Conservation (phyloP, 257 asterid genomes). For the Craterostigma plantagineum region DNA sequence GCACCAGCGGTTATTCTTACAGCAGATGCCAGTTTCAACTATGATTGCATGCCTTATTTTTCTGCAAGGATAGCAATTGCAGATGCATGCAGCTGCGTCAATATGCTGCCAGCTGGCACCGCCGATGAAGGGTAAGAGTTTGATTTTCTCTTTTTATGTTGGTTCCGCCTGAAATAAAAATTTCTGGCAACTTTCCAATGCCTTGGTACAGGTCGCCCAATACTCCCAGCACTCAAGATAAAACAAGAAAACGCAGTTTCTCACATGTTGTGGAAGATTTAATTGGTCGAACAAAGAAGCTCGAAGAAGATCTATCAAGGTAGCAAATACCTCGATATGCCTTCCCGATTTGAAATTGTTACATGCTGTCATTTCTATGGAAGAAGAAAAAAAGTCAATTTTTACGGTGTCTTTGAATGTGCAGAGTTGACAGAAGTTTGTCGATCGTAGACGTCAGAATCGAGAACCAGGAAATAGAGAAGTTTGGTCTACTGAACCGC, state of each 20-base stretch:
- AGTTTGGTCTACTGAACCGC: conserved; percentile 33
- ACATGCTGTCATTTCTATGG: neutral
- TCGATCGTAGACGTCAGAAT: conserved; percentile 25
- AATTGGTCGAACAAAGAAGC: conserved; percentile 19
- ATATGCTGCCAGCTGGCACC: conserved; percentile 9
- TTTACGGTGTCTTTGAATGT: conserved; percentile 10
- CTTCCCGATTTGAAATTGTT: too few relatives aligned
- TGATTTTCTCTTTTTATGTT: neutral
- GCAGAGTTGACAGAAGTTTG: conserved; percentile 40
- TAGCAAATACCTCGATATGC: too few relatives aligned
- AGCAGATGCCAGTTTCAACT: conserved; percentile 26
- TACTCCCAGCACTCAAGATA: conserved; percentile 16
- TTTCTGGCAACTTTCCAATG: neutral
- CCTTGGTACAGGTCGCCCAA: conserved; percentile 22
- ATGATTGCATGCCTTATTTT: conserved; percentile 23
- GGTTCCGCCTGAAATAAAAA: neutral
- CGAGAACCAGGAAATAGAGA: conserved; percentile 45
- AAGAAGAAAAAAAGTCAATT: neutral
- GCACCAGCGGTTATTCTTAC: conserved; percentile 25
- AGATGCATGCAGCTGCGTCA: conserved; percentile 35
- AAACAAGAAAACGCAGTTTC: conserved; percentile 14
- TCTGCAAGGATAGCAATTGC: conserved; percentile 39
- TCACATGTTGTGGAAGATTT: conserved; percentile 24
- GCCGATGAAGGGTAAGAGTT: conserved; percentile 17
- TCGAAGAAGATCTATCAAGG: conserved; percentile 34